These are phyloP conservation scores for Phytophthora sojae DNA, from an alignment of 352 stramenopile genomes.

Conservation along the genomic window DNA sequence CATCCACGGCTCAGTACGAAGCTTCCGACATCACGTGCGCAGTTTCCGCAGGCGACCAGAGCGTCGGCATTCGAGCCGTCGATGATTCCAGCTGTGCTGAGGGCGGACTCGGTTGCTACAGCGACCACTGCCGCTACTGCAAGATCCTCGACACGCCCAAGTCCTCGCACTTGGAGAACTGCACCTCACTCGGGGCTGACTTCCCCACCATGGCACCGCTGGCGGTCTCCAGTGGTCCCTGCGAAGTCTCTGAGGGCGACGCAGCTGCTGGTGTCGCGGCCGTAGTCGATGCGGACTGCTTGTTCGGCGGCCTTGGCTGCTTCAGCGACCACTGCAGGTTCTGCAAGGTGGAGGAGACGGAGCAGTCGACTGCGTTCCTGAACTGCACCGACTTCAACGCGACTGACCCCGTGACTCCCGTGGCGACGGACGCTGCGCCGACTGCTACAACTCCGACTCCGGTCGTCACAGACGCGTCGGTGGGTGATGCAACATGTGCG, in stretches of 20 bases:
- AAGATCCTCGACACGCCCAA: neutral
- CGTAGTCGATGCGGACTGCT: neutral
- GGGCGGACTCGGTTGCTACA: neutral
- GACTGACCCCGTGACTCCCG: neutral
- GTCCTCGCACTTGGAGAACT: neutral
- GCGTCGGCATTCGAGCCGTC: neutral
- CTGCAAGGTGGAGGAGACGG: constrained; percentile 33
- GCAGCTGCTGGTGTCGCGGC: neutral
- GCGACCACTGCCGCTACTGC: neutral
- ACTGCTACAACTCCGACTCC: constrained; percentile 11
- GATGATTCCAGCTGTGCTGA: neutral
- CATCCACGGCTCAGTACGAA: neutral
- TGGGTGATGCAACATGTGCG: constrained; percentile 7
- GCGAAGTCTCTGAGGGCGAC: neutral
- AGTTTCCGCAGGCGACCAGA: neutral
- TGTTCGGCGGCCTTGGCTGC: neutral
- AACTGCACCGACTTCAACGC: constrained; percentile 22
- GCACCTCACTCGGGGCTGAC: neutral
- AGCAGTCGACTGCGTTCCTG: constrained; percentile 35
- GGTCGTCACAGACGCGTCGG: neutral
- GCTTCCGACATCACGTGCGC: neutral
- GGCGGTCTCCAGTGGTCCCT: neutral
- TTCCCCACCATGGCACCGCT: neutral
- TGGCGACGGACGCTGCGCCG: constrained; percentile 18
- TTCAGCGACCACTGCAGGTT: neutral